A percentile compares a stretch with the other conserved stretches of the same genome.
Evolutionary conservation across 176 grass and related monocot genomes (phyloP).

Genomic region (Elymus sibiricus): DNA sequence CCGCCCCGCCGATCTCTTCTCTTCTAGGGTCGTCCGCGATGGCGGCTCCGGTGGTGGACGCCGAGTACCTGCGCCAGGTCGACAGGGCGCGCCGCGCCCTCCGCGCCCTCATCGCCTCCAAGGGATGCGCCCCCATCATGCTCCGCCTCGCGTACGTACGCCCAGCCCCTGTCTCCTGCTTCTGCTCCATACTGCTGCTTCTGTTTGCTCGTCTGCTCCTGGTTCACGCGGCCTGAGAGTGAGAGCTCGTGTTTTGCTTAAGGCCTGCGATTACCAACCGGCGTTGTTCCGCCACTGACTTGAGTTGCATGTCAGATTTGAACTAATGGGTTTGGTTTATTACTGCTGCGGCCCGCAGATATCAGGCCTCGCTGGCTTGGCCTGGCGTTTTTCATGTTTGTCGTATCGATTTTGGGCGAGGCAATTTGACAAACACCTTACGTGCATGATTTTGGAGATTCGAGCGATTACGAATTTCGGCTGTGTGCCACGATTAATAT

Average conservation of each 20-base stretch:
- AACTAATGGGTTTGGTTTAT: background rate
- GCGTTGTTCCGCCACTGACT: background rate
- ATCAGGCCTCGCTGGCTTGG: background rate
- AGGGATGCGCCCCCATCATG: slow-evolving; percentile 96
- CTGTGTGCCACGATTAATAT: background rate
- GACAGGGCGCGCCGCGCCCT: slow-evolving; percentile 83
- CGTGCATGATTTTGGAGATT: background rate
- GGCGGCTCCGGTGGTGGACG: slow-evolving; percentile 81
- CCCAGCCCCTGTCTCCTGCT: background rate
- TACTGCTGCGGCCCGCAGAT: background rate
- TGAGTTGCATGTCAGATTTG: background rate
- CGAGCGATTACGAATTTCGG: background rate
- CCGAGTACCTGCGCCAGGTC: slow-evolving; percentile 83
- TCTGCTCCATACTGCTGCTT: background rate
- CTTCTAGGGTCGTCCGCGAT: slow-evolving; percentile 26
- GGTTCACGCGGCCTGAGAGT: background rate
- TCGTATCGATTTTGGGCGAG: background rate
- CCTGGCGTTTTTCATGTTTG: background rate
- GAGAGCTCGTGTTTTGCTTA: background rate
- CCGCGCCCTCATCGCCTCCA: slow-evolving; percentile 84
- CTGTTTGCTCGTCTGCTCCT: background rate
- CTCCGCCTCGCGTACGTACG: slow-evolving; percentile 86
- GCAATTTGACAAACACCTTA: slow-evolving; percentile 20
- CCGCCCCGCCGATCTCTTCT: background rate
- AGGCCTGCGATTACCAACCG: background rate